Evolutionary conservation across 1,284 basidiomycete genomes (phyloP), one percentile per base, ranked within the genome.

Genomic region (Ceraceosorus guamensis): DNA sequence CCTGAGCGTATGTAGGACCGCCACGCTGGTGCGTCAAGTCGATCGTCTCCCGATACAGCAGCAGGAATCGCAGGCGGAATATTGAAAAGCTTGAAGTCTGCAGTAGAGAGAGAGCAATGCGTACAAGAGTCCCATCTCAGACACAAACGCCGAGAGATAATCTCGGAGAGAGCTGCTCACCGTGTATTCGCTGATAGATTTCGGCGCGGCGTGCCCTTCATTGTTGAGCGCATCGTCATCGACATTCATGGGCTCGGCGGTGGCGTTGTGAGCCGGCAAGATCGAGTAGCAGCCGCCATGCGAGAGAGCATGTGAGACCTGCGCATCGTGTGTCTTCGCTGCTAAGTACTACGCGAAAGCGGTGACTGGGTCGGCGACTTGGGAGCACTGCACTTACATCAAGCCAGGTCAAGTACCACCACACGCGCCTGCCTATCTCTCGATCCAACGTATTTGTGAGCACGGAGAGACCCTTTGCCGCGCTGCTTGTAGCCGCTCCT

Each of bases 371-470:
- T 3, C 24, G 24, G 24, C 3, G 24, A 24, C 24, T 24, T 24
- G 24, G 24, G 24, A 24, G 24, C 24, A 24, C 24, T 24, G 24
- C 24, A 24, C 24, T 24, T 24, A 24, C 24, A 48, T 68, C 63
- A 35, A 66, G 66, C 63, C 65, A 63, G 11, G 63, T 62, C 31
- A 73, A 55, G 47, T 70, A 65, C 70, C 71, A 73, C 71, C 71
- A 73, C 18, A 72, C 66, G 11, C 71, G 61, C 30, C 70, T 57
- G 8, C 70, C 66, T 13, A 70, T 62, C 57, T 73, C 70, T 2
- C 65, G 56, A 8, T 53, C 52, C 18, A 53, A 41, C 54, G 63
- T n/a, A 60, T 57, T 46, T 65, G 62, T 50, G 53, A 65, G 18
- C 56, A 55, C 60, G 54, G 68, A 59, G 41, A 13, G 13, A 16